Evolutionary conservation across 305 asterid genomes (phyloP), one percentile per base, ranked within the genome.

Genomic region (Fraxinus floribunda): DNA sequence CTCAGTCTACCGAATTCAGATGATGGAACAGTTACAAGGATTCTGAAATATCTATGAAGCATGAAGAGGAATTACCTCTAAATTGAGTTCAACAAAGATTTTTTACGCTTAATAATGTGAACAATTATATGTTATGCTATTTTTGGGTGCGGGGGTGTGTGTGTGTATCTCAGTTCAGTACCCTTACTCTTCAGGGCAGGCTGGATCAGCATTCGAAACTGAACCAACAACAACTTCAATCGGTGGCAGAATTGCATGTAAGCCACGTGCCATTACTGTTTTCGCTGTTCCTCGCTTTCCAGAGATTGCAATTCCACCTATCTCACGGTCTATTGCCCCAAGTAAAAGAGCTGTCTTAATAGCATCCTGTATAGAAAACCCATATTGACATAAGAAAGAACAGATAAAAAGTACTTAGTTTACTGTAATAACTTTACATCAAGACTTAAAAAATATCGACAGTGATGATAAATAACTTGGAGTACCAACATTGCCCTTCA

Each of bases 271-370:
- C 99, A 97, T 97, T 75, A 97, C 93, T 73, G 99, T 94, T 90
- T 97, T 97, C 7, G 99, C 99, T 57, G 99, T 97, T 87, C 99
- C 99, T 74, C 99, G 89, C 89, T 90, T 97, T 79, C 99, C 99
- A 72, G 94, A 94, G 86, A 97, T 94, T 64, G 98, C 99, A 87
- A 97, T 94, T 80, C 99, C 99, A 87, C 98, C 99, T 75, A 97
- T 90, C 86, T 92, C 97, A 78, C 98, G 93, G 87, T 97, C 99
- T 85, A 94, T 84, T 34, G 99, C 99, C 81, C 99, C 99, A 82
- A 97, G 99, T 85, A 97, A 87, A 80, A 97, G 98, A 78, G 98
- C 98, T 46, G 98, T 93, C 90, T 97, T 97, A 84, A 97, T 92
- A 30, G 98, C 98, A 77, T 97, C 99, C 99, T 97, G 90, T 76